A percentile compares a stretch with the other conserved stretches of the same genome.
These are phyloP conservation scores for Aspergillus japonicus DNA, from an alignment of 2,329 filamentous ascomycete species.

Conservation along the genomic window DNA sequence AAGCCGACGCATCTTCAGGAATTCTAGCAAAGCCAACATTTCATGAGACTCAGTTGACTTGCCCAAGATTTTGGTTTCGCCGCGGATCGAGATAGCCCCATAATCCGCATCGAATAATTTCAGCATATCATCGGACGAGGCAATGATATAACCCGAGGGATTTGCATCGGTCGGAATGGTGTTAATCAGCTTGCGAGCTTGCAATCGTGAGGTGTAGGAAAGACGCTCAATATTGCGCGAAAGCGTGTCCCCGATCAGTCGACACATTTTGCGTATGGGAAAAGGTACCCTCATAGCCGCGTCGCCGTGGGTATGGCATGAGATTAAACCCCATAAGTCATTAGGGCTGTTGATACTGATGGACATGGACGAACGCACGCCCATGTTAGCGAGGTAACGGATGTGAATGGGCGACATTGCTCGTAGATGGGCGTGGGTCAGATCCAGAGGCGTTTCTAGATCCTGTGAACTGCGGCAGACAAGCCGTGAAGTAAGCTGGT, in stretches of 20 bases:
- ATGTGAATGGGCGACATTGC: slow-evolving; percentile 83
- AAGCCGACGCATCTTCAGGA: slow-evolving; percentile 71
- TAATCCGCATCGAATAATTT: slow-evolving; percentile 86
- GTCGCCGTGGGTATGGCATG: slow-evolving; percentile 81
- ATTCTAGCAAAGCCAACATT: slow-evolving; percentile 79
- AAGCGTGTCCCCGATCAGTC: slow-evolving; percentile 79
- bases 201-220: slow-evolving; percentile 71
- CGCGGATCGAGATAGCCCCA: slow-evolving; percentile 76
- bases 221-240: slow-evolving; percentile 84
- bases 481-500: slow-evolving; percentile 73
- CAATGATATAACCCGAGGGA: slow-evolving; percentile 85
- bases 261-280: slow-evolving; percentile 88
- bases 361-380: slow-evolving; percentile 89
- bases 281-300: slow-evolving; percentile 87
- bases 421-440: slow-evolving; percentile 79
- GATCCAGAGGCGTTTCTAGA: slow-evolving; percentile 68
- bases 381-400: slow-evolving; percentile 86
- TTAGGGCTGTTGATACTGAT: slow-evolving; percentile 85
- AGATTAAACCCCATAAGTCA: slow-evolving; percentile 84
- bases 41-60: slow-evolving; percentile 75
- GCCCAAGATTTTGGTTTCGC: slow-evolving; percentile 86
- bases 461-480: slow-evolving; percentile 72
- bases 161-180: slow-evolving; percentile 79
- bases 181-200: slow-evolving; percentile 84
- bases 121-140: slow-evolving; percentile 80